Evolutionary conservation across 1,139 yeast species (phyloP).

Genomic region (Blastobotrys aristatus): DNA sequence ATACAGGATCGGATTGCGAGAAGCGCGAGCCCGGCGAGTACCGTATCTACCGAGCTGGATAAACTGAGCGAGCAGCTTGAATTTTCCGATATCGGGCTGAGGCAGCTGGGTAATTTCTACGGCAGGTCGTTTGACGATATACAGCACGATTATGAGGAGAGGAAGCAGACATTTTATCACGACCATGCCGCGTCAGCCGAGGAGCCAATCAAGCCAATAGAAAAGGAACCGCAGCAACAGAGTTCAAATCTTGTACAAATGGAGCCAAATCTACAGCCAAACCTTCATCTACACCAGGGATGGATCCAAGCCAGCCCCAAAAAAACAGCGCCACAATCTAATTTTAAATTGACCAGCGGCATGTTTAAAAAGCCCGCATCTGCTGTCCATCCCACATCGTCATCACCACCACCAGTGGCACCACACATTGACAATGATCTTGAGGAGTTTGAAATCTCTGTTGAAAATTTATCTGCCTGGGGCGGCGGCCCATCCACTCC

Average conservation of each 20-base stretch:
- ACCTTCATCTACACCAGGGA: too few species aligned
- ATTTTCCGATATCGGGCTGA: constrained; percentile 8
- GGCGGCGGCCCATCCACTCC: neutral
- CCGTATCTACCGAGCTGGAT: constrained; percentile 7
- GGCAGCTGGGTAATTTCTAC: constrained; percentile 1
- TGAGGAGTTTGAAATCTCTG: constrained; percentile 6
- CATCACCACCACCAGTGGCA: neutral
- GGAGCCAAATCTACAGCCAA: too few species aligned
- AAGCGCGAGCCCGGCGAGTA: neutral
- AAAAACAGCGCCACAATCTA: neutral
- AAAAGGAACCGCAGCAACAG: too few species aligned
- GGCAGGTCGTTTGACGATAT: constrained; percentile 5
- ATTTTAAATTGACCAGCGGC: neutral
- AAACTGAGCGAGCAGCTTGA: constrained; percentile 13
- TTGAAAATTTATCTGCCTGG: neutral
- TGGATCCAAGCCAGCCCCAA: constrained; percentile 10
- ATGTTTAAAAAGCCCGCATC: neutral
- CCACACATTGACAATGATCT: neutral
- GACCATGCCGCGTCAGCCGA: too few species aligned
- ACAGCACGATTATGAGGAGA: neutral
- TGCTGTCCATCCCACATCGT: neutral
- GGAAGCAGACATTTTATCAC: neutral
- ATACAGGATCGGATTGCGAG: constrained; percentile 17
- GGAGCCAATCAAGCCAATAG: too few species aligned
- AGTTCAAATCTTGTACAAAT: too few species aligned